Evolutionary conservation across 192 early-diverging fungal species (phyloP).

Genomic region (Lobosporangium transversale): DNA sequence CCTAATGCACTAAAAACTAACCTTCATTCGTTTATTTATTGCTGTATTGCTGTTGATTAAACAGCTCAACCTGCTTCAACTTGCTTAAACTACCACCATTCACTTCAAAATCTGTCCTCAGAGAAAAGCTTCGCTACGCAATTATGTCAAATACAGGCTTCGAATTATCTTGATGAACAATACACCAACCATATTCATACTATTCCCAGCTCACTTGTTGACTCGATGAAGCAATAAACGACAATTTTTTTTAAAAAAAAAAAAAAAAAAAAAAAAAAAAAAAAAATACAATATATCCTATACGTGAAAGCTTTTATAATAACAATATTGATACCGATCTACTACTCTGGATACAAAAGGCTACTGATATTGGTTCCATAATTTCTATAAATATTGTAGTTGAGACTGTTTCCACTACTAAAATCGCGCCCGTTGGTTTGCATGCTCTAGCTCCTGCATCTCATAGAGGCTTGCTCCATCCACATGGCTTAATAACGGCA

Average conservation of each 20-base stretch:
- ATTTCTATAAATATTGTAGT: slow-evolving; percentile 13
- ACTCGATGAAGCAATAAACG: background rate
- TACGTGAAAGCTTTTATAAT: no score
- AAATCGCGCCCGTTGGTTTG: slow-evolving; percentile 9
- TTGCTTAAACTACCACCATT: slow-evolving; percentile 52
- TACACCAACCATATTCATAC: background rate
- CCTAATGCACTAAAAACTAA: no score
- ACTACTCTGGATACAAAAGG: slow-evolving; percentile 10
- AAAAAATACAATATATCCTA: no score
- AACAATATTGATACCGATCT: slow-evolving; percentile 28
- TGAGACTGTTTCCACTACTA: slow-evolving; percentile 23
- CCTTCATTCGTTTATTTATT: slow-evolving; percentile 62
- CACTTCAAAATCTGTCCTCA: slow-evolving; percentile 55
- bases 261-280: background rate
- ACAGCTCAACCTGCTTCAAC: slow-evolving; percentile 40
- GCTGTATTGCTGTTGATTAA: background rate
- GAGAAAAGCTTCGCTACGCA: slow-evolving; percentile 74
- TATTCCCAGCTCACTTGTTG: no score
- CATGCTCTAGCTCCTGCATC: slow-evolving; percentile 17
- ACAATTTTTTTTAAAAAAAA: background rate
- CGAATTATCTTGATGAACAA: slow-evolving; percentile 58
- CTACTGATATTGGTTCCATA: slow-evolving; percentile 19
- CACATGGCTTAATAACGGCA: slow-evolving; percentile 1
- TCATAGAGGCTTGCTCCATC: slow-evolving; percentile 15
- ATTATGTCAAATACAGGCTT: slow-evolving; percentile 79